Evolutionary conservation across 139 green algal genomes (phyloP).

Genomic region (Chlamydomonas eustigma): DNA sequence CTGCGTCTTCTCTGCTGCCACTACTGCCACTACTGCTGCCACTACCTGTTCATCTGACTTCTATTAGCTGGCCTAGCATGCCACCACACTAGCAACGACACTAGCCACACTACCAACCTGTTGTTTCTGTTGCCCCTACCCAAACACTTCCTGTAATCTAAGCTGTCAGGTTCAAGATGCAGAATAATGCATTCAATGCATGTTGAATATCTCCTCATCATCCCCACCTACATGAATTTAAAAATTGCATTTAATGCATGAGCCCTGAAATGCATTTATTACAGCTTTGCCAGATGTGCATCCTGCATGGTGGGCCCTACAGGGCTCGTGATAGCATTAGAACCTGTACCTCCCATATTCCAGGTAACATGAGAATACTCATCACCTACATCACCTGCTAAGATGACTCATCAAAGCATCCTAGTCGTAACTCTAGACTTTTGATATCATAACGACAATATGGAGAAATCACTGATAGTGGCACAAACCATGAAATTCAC

Average conservation of each 20-base stretch:
- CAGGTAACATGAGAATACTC: not conserved
- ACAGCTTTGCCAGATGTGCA: not conserved
- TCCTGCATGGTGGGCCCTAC: not conserved
- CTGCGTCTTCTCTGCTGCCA: too few relatives aligned
- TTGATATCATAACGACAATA: not conserved
- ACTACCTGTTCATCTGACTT: too few relatives aligned
- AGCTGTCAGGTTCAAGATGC: too few relatives aligned
- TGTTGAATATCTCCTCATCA: not conserved
- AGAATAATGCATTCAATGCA: too few relatives aligned
- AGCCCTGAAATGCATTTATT: not conserved
- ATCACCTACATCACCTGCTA: not conserved
- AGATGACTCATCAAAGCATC: not conserved
- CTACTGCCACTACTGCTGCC: too few relatives aligned
- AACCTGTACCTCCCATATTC: not conserved
- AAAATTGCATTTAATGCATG: not conserved
- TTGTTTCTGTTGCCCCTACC: not conserved
- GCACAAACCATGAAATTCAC: not conserved
- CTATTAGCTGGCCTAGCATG: too few relatives aligned
- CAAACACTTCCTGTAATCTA: not conserved
- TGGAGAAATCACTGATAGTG: not conserved
- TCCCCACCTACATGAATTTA: not conserved
- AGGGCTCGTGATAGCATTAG: not conserved
- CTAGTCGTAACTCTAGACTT: not conserved
- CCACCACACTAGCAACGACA: too few relatives aligned
- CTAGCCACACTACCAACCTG: too few relatives aligned